Evolutionary conservation across 75 land plant genomes (phyloP), one percentile per base, ranked within the genome.

Genomic region (Pseudotsuga menziesii): DNA sequence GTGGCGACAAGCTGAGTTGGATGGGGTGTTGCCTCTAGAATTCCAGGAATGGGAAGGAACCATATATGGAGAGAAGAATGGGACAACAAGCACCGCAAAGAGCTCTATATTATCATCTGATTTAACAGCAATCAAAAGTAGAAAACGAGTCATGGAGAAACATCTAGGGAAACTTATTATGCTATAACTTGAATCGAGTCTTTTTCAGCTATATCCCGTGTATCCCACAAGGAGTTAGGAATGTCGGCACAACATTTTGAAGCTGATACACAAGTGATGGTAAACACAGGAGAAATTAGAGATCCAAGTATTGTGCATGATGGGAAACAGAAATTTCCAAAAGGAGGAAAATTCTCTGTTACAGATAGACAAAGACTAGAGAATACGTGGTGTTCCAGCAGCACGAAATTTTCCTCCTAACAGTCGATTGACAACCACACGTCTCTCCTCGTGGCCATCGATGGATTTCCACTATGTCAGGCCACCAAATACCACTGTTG

Each of bases 381-480:
- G 72, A 83, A 81, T 60, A 86, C 88, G 5, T 86, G 91, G 91
- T 60, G n/a, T 89, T 52, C 88, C 84, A 67, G 86, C 82, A n/a
- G 76, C 59, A 52, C 88, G 86, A 71, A 89, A 83, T 76, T 83
- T 81, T 15, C 74, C 85, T 7, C 82, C 83, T 72, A 81, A 81
- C 8, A n/a, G n/a, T n/a, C n/a, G n/a, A n/a, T n/a, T n/a, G n/a
- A n/a, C n/a, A n/a, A n/a, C n/a, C n/a, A n/a, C n/a, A n/a, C n/a
- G n/a, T n/a, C n/a, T n/a, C n/a, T n/a, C n/a, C n/a, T n/a, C n/a
- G n/a, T n/a, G n/a, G n/a, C n/a, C n/a, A n/a, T n/a, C n/a, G n/a
- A n/a, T n/a, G n/a, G n/a, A n/a, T n/a, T n/a, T n/a, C n/a, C n/a
- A n/a, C n/a, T n/a, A n/a, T n/a, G n/a, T n/a, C n/a, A n/a, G n/a